phyloP scores from a whole-genome alignment of 2,329 filamentous ascomycete species.

The Aspergillus fructus region DNA sequence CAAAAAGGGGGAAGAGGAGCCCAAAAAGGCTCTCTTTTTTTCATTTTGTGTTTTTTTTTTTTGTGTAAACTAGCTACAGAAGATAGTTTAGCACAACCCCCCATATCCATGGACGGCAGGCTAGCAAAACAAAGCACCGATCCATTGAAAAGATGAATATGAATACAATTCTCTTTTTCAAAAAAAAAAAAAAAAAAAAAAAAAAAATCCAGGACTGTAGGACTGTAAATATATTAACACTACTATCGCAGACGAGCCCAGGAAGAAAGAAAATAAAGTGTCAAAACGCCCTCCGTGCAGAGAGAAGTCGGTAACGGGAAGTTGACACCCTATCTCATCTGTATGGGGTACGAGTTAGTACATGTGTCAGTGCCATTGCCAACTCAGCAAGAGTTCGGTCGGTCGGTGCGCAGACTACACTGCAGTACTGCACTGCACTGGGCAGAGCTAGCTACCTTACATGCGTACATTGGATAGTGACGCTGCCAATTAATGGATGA shows the following conservation, averaged over 20 bases:
- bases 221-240: too few species aligned
- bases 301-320: neutral
- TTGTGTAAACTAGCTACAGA: neutral
- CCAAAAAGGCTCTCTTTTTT: too few species aligned
- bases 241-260: too few species aligned
- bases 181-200: too few species aligned
- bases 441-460: neutral
- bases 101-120: slow-evolving; percentile 8
- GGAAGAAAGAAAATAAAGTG: too few species aligned
- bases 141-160: slow-evolving; percentile 12
- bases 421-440: neutral
- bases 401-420: neutral
- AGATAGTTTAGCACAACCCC: neutral
- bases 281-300: too few species aligned
- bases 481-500: neutral
- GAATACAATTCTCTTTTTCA: slow-evolving; percentile 6
- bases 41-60: too few species aligned
- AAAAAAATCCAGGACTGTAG: too few species aligned
- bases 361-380: neutral
- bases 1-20: neutral
- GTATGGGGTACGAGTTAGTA: neutral
- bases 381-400: slow-evolving; percentile 1
- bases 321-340: slow-evolving; percentile 4
- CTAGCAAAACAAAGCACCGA: neutral
- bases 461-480: neutral